phyloP scores from a whole-genome alignment of 2,329 filamentous ascomycete genomes.

The Rhynchosporium graminicola region DNA sequence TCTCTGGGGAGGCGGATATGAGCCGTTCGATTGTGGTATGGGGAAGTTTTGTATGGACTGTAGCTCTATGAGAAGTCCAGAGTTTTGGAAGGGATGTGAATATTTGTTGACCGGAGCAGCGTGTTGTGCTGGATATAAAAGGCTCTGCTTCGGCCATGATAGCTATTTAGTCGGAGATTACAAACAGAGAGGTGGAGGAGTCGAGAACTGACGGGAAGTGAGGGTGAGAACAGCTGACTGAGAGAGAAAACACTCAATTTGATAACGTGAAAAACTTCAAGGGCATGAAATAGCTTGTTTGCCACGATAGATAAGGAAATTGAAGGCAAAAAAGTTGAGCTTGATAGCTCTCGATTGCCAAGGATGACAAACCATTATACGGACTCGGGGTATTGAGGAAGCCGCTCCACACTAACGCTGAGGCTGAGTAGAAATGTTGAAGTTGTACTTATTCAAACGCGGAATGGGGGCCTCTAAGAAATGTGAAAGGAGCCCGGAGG shows the following conservation, averaged over 20 bases:
- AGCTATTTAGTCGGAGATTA: background rate
- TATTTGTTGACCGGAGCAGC: slow-evolving; percentile 7
- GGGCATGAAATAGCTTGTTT: too few relatives aligned
- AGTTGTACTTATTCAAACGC: background rate
- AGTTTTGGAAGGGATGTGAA: slow-evolving; percentile 20
- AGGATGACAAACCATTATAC: slow-evolving; percentile 5
- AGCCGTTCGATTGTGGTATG: slow-evolving; percentile 25
- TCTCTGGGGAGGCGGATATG: slow-evolving; percentile 38
- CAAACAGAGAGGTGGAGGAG: background rate
- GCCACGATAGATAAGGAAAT: slow-evolving; percentile 15
- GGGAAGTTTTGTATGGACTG: slow-evolving; percentile 16
- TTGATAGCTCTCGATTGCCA: background rate
- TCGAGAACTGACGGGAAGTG: background rate
- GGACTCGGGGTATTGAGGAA: background rate
- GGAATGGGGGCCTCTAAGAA: too few relatives aligned
- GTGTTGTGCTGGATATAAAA: slow-evolving; percentile 1
- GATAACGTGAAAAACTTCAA: too few relatives aligned
- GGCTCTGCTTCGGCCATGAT: slow-evolving; percentile 12
- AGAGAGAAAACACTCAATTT: background rate
- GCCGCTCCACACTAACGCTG: slow-evolving; percentile 5
- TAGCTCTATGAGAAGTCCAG: slow-evolving; percentile 14
- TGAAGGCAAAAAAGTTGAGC: background rate
- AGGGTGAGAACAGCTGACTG: background rate
- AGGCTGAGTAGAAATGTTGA: slow-evolving; percentile 6
- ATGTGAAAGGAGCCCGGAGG: too few relatives aligned